phyloP scores from a whole-genome alignment of 805 yeast species.

The Starmera dryadoides region DNA sequence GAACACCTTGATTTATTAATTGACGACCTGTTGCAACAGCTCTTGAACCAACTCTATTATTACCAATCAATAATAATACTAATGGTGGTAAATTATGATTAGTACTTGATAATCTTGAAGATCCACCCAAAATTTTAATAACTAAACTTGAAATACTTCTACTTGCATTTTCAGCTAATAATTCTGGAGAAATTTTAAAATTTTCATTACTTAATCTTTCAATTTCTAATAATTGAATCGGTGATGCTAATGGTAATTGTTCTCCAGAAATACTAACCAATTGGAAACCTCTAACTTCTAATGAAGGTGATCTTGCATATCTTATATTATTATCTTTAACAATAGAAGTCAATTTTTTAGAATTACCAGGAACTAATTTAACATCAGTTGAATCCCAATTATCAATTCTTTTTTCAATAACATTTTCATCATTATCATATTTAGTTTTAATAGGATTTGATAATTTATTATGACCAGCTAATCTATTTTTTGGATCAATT shows the following conservation, averaged over 20 bases:
- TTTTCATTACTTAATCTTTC: conserved; percentile 53
- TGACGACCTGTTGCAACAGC: conserved; percentile 78
- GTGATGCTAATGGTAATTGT: conserved; percentile 57
- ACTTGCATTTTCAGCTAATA: conserved; percentile 61
- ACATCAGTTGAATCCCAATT: conserved; percentile 9
- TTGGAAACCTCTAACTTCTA: conserved; percentile 8
- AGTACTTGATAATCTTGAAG: conserved; percentile 50
- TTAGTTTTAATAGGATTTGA: conserved; percentile 32
- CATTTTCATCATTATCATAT: conserved; percentile 68
- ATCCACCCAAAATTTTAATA: conserved; percentile 61
- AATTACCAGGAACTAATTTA: conserved; percentile 2
- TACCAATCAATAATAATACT: conserved; percentile 65
- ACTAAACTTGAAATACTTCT: conserved; percentile 55
- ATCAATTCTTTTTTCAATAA: conserved; percentile 19
- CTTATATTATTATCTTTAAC: conserved; percentile 7
- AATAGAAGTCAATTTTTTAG: background rate
- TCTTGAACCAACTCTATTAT: conserved; percentile 64
- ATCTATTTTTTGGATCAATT: conserved; percentile 49
- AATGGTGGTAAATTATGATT: conserved; percentile 79
- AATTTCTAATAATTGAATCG: conserved; percentile 72
- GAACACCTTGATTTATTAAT: conserved; percentile 62
- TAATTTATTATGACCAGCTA: conserved; percentile 68
- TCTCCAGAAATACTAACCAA: conserved; percentile 13
- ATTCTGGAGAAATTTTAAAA: conserved; percentile 38
- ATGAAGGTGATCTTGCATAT: conserved; percentile 10